Base-by-base conservation (phyloP, 2,329 filamentous ascomycete genomes). In the Elsinoe arachidis region DNA sequence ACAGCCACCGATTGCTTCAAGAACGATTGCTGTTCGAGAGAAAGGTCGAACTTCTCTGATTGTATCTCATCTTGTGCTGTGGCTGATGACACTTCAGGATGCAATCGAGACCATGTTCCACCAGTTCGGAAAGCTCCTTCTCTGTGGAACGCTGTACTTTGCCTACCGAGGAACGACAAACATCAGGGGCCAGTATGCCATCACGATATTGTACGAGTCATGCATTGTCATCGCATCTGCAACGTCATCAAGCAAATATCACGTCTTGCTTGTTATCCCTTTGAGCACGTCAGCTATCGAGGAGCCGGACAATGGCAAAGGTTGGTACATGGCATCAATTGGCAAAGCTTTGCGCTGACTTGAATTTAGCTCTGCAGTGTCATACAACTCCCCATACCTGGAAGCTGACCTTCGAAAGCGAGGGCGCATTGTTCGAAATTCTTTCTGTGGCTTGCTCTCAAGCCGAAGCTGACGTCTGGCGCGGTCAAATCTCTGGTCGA, bases 311-410 rank as follows among this genome's bases (percentile, higher is more conserved):
- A 91, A 92, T 68, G 85, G 86, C 17, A 80, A 83, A 77, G 88
- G 88, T 68, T 62, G 21, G 60, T 39, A 30, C 10, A 15, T 12
- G 2, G 15, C 10, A 17, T 7, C 1, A 30, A 14, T 9, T 26
- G 15, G 10, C 15, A 2, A n/a, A 35, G 41, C 4, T 9, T 7
- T 1, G 19, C 9, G 30, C 51, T 62, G 21, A 60, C 21, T 5
- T 2, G 5, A 5, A 14, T n/a, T 34, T 60, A 95, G 90, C 90
- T 0, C 69, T 97, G 6, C 90, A 92, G 76, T 96, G 90, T 66
- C 86, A 93, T 61, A 88, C 87, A 2, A 88, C 88, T 0, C 84
- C 88, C 0, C 88, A 88, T 69, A 93, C 90, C 1, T 97, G 91
- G 92, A 99, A 97, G 69, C 66, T 96, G 10, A 78, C 89, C 2